Evolutionary conservation across 2,329 filamentous ascomycete species (phyloP).

Genomic region (Ceratocystis variospora): DNA sequence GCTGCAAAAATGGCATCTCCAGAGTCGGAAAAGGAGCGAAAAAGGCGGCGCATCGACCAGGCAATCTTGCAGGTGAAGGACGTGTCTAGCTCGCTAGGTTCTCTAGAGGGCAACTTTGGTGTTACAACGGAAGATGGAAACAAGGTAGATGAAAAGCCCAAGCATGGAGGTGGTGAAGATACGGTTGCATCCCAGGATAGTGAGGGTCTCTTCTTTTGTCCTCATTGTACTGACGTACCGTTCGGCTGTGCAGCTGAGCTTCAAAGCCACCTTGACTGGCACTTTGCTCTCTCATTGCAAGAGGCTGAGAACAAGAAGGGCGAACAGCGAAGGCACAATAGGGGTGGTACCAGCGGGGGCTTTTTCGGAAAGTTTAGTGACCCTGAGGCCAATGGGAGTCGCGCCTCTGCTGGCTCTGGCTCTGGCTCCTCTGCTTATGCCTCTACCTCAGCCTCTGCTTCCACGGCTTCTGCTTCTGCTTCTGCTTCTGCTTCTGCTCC

Average conservation of each 20-base stretch:
- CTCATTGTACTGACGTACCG: slow-evolving; percentile 7
- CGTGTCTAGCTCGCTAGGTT: neutral
- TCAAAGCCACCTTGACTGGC: slow-evolving; percentile 81
- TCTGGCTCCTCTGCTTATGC: neutral
- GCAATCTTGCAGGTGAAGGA: neutral
- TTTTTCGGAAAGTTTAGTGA: neutral
- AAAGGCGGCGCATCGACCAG: slow-evolving; percentile 4
- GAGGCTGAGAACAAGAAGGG: slow-evolving; percentile 32
- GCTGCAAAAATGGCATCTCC: too few species aligned
- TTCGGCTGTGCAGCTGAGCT: slow-evolving; percentile 36
- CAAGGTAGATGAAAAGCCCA: neutral
- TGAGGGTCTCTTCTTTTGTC: slow-evolving; percentile 15
- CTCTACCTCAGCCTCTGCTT: neutral
- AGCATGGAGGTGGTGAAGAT: neutral
- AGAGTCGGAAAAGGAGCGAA: slow-evolving; percentile 2
- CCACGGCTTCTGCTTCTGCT: neutral
- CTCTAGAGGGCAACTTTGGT: too few species aligned
- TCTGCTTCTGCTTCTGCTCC: neutral
- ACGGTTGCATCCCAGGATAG: neutral
- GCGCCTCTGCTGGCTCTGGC: neutral
- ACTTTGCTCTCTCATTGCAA: slow-evolving; percentile 79
- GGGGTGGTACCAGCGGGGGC: neutral
- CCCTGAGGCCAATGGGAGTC: neutral
- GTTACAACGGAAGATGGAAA: neutral
- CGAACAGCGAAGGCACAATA: neutral